phyloP scores from a whole-genome alignment of 345 rosid genomes.

The Bruguiera gymnorhiza region DNA sequence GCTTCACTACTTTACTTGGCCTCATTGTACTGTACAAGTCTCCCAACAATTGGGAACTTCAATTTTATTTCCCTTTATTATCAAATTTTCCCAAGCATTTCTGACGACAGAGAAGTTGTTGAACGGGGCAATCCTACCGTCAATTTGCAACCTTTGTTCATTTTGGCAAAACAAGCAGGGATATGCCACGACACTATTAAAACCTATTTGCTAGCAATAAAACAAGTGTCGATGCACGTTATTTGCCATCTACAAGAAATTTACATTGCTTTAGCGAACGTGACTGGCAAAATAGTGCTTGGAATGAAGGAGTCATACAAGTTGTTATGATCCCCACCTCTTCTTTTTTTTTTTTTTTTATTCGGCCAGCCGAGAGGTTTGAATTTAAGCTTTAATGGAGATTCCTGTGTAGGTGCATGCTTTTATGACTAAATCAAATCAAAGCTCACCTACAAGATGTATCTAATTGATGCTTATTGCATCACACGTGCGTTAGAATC shows the following conservation, averaged over 20 bases:
- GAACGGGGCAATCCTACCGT: background rate
- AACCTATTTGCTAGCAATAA: background rate
- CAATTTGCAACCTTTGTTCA: background rate
- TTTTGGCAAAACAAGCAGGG: background rate
- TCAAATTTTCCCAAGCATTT: constrained; percentile 3
- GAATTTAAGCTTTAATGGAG: background rate
- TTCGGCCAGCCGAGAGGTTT: constrained; percentile 18
- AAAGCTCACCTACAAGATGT: constrained; percentile 9
- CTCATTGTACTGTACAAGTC: constrained; percentile 4
- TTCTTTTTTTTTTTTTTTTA: no score
- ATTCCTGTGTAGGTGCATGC: constrained; percentile 23
- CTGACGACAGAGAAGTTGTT: background rate
- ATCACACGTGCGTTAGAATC: constrained; percentile 33
- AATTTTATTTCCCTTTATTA: background rate
- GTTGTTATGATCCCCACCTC: constrained; percentile 9
- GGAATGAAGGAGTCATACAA: constrained; percentile 26
- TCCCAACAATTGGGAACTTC: constrained; percentile 15
- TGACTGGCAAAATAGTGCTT: constrained; percentile 1
- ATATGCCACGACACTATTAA: no score
- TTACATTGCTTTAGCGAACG: constrained; percentile 4
- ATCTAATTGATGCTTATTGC: constrained; percentile 7
- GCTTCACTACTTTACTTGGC: constrained; percentile 22
- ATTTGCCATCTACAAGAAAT: background rate
- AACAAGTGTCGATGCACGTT: background rate
- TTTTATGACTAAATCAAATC: constrained; percentile 24